Conservation (phyloP, 164 flowering plant species). For the Pachysandra terminalis region DNA sequence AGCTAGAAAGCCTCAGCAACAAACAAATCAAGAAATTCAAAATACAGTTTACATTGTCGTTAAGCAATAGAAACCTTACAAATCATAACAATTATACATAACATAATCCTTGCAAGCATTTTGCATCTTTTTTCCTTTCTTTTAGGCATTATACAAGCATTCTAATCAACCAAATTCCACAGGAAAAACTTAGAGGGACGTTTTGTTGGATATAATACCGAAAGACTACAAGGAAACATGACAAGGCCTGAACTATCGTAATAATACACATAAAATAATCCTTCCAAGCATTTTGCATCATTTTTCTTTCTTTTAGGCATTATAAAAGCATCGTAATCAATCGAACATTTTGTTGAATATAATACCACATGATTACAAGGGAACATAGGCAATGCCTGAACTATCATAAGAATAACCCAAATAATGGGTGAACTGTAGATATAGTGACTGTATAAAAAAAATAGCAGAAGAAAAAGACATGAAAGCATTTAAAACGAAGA, state of each 20-base stretch:
- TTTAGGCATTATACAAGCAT: not conserved
- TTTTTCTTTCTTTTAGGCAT: no score
- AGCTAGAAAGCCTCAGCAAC: constrained; percentile 6
- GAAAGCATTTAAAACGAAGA: not conserved
- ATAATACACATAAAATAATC: not conserved
- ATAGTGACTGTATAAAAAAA: no score
- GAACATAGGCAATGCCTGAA: no score
- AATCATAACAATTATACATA: not conserved
- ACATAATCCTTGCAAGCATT: not conserved
- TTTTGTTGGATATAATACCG: not conserved
- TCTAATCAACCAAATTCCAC: not conserved
- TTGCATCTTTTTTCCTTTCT: no score
- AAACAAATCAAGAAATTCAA: constrained; percentile 4
- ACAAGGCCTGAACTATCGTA: not conserved
- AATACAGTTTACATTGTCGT: not conserved
- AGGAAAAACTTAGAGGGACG: not conserved
- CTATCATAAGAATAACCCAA: no score
- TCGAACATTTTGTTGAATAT: no score
- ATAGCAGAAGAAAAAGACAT: no score
- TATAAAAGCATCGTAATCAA: no score
- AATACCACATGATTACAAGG: no score
- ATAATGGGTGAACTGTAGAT: no score
- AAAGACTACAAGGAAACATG: not conserved
- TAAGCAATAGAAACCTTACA: not conserved
- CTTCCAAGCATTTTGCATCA: not conserved